Conservation (phyloP, 768 basidiomycete genomes). For the Mycena kentingensis region DNA sequence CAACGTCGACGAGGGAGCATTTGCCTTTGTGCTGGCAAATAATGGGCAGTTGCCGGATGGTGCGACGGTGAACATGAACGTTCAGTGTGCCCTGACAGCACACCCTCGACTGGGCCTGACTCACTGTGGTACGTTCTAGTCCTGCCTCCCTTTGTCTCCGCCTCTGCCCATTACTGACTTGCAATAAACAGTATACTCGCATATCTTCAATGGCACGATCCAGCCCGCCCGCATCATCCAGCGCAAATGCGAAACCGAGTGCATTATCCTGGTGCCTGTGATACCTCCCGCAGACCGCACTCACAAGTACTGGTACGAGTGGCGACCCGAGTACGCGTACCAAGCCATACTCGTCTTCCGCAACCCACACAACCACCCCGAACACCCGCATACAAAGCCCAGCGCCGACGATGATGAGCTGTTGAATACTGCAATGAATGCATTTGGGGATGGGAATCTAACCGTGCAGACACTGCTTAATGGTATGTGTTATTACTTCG, state of each 20-base stretch:
- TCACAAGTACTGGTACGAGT: not conserved
- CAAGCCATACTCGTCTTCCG: not conserved
- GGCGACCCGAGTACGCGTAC: not conserved
- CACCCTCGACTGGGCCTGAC: conserved; percentile 2
- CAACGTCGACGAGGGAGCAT: not conserved
- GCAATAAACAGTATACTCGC: not conserved
- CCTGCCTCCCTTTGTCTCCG: too few relatives aligned
- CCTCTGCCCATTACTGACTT: not conserved
- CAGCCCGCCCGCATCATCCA: not conserved
- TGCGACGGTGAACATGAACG: not conserved
- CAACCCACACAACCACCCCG: conserved; percentile 11
- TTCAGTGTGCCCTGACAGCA: not conserved
- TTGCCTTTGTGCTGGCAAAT: not conserved
- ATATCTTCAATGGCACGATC: not conserved
- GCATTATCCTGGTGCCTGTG: conserved; percentile 1
- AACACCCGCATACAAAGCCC: conserved; percentile 6
- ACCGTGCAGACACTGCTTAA: conserved; percentile 12
- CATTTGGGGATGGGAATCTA: not conserved
- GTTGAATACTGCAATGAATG: not conserved
- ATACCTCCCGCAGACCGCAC: not conserved
- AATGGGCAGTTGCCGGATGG: not conserved
- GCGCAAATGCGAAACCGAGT: not conserved
- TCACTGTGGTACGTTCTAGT: not conserved
- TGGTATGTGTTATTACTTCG: not conserved
- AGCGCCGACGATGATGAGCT: not conserved